Percentiles rank a stretch among this genome's conserved stretches.
Evolutionary conservation across 495 filamentous ascomycete species (phyloP).

Genomic region (Podospora comata): DNA sequence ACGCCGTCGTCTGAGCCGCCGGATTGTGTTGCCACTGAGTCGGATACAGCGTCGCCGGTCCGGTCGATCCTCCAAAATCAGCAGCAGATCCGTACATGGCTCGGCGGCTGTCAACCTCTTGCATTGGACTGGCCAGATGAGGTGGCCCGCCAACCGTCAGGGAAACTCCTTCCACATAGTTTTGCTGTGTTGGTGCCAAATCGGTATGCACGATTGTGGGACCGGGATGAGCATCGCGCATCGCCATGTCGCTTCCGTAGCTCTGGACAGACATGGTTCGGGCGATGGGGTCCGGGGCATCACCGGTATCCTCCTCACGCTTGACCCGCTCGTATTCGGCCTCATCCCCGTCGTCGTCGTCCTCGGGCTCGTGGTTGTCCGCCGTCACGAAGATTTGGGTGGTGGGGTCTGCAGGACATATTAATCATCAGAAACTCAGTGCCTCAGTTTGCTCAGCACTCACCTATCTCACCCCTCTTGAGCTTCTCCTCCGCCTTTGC

Average conservation of each 20-base stretch:
- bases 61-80: slow-evolving; percentile 6
- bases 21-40: background rate
- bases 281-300: background rate
- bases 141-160: background rate
- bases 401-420: slow-evolving; percentile 33
- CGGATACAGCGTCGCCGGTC: background rate
- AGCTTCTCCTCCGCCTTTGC: slow-evolving; percentile 61
- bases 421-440: background rate
- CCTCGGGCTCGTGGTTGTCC: slow-evolving; percentile 32
- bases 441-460: slow-evolving; percentile 19
- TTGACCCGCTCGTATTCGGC: slow-evolving; percentile 26
- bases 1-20: background rate
- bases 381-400: slow-evolving; percentile 42
- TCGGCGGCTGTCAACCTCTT: background rate
- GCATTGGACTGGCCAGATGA: background rate
- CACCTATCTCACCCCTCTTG: slow-evolving; percentile 59
- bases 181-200: slow-evolving; percentile 27
- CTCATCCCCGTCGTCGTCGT: slow-evolving; percentile 36
- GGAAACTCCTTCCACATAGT: background rate
- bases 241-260: slow-evolving; percentile 30
- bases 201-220: slow-evolving; percentile 30
- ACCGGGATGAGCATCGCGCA: slow-evolving; percentile 28
- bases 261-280: slow-evolving; percentile 1
- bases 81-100: slow-evolving; percentile 7
- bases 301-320: background rate